These are phyloP conservation scores for Penicillium freii DNA, from an alignment of 2,329 filamentous ascomycete species.

Conservation along the genomic window DNA sequence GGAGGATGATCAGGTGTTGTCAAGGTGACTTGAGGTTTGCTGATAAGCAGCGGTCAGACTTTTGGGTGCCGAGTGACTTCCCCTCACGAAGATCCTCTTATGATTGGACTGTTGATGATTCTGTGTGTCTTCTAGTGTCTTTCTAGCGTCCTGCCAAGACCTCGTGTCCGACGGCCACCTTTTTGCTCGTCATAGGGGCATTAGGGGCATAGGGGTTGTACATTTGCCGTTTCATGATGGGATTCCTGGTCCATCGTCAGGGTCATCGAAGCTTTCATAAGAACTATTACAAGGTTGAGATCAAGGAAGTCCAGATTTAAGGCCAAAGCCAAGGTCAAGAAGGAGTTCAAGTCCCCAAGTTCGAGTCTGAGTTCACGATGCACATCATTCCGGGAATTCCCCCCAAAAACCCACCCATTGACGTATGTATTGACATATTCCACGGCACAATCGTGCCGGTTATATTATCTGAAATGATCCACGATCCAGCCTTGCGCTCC, in stretches of 20 bases:
- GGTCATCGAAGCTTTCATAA: background rate
- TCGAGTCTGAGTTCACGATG: background rate
- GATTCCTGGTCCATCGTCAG: background rate
- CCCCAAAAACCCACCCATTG: background rate
- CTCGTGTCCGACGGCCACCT: background rate
- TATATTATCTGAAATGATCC: constrained; percentile 2
- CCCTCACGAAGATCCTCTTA: constrained; percentile 2
- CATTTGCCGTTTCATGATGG: background rate
- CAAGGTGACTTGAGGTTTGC: background rate
- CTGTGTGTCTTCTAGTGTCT: constrained; percentile 20
- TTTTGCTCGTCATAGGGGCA: background rate
- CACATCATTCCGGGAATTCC: background rate
- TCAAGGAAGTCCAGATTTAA: background rate
- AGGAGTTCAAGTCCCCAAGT: background rate
- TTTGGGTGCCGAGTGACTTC: constrained; percentile 4
- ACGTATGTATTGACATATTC: background rate
- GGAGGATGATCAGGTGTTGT: background rate
- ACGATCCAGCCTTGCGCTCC: background rate
- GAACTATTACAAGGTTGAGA: background rate
- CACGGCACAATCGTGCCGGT: constrained; percentile 5
- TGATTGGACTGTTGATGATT: constrained; percentile 6
- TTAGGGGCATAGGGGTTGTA: too few species aligned
- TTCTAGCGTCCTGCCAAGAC: constrained; percentile 5
- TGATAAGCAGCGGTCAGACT: constrained; percentile 22
- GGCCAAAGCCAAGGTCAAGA: background rate